Evolutionary conservation across 176 grass and related monocot genomes (phyloP), one percentile per base, ranked within the genome.

Genomic region (Coix lacrymajobi): DNA sequence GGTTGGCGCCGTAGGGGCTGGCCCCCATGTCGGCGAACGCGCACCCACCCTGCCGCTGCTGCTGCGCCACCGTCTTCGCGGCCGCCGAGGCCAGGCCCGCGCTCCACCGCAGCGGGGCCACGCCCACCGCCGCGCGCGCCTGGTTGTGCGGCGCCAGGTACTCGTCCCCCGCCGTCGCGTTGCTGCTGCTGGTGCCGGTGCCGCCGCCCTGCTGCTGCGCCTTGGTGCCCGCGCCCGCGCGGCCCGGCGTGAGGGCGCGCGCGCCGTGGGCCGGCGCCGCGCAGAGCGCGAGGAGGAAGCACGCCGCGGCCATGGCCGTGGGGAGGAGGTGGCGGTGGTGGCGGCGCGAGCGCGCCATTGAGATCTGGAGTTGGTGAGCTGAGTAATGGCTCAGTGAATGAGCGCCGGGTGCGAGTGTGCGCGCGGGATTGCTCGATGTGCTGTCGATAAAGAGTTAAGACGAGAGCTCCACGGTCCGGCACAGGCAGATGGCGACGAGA

Each of bases 1-100:
- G 90, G 85, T 98, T 98, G 28, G 90, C 84, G 61, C 90, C 90
- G 75, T 91, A 91, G 5, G 44, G 73, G 86, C 88, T 91, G 19
- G 32, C 83, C 20, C 43, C 24, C 45, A 91, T 74, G 75, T 95
- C 81, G 22, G 81, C 95, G 61, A 97, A 94, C 49, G 12, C 81
- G 92, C 88, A 85, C 34, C 60, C 54, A 19, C 62, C 64, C 61
- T 87, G 64, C 77, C 41, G 36, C 87, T 66, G 52, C 88, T 92
- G 83, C 81, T 73, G 43, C 20, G 62, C 34, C 48, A 77, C 62
- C 46, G 85, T 45, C 76, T 5, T 8, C 33, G 17, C 52, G 46
- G 90, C 91, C 0, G 45, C 54, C 7, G 71, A 2, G 1, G 64
- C 71, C 26, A 96, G 91, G 14, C 75, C 48, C 0, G 49, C 11